Base-by-base conservation (phyloP, 78 protist genomes). In the Dictyostelium discoideum region DNA sequence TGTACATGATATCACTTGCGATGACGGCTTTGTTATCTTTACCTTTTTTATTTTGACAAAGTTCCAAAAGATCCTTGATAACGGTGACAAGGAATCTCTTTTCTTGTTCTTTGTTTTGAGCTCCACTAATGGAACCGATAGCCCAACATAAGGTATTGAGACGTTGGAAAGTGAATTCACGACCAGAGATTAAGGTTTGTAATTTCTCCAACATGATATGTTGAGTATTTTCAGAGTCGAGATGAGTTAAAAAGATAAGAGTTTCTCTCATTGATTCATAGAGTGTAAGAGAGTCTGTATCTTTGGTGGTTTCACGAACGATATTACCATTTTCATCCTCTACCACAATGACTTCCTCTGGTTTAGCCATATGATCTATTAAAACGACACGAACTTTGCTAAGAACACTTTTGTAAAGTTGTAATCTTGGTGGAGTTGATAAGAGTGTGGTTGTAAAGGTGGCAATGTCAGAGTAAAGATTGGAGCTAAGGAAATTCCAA, bases 121-220 rank as follows among this genome's bases (percentile, higher is more conserved):
- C 97, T n/a, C 99, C 99, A 18, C 96, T 69, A 74, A 99, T 99
- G 26, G 99, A 92, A 76, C 99, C 99, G 73, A 99, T 98, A 18
- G 99, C 99, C 99, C 99, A 99, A 95, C 99, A 99, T 46, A 99
- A 92, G 6, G 98, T 98, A 94, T 98, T 99, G 94, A 99, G 96
- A 81, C 86, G 81, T 22, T 87, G 76, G 96, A 97, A 95, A 9
- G 86, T 44, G 97, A 97, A 99, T 26, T 98, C 97, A 9, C 92
- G 1, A 11, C 92, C 95, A 82, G 92, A 76, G 46, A 96, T 84
- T 16, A 93, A 80, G 11, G 63, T 5, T 24, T 46, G 80, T 77
- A 99, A 92, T 82, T 80, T 79, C 48, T 95, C 96, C 24, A 95
- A 72, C 99, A 99, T 99, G 84, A 98, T 96, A 9, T 48, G 18